Evolutionary conservation across 306 rosid species (phyloP), one percentile per base, ranked within the genome.

Genomic region (Trichosanthes truncata): DNA sequence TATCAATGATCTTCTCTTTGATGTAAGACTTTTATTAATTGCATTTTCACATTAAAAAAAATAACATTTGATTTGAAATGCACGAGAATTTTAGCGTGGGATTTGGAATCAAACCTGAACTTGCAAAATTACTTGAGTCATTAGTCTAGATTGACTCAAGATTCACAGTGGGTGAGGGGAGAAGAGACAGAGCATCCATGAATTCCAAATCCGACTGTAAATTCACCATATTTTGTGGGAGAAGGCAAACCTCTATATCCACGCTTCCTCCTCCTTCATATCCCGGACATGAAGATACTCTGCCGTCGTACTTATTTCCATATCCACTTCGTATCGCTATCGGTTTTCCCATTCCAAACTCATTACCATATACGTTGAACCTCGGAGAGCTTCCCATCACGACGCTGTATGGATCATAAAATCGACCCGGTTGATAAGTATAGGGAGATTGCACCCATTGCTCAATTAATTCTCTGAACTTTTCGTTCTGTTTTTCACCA

Each of bases 261-360:
- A 91, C n/a, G 77, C 94, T 89, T 33, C 94, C 92, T 0, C 81
- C 93, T 57, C 86, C 87, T 41, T 86, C 89, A 2, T 10, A 56
- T 0, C 94, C 92, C 0, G 81, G 86, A 20, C 81, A 88, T 0
- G 89, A 68, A 20, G 89, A 31, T 55, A 89, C 87, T 36, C 82
- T 82, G 0, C 96, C 91, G 10, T 74, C 80, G 55, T 75, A 83
- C 26, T 91, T 93, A 78, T 89, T 78, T 0, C 82, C 89, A 49
- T 86, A 86, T 0, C 97, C 94, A 56, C 92, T 86, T 1, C 78
- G 76, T 25, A 87, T 63, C 2, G 88, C 88, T 80, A 89, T 51
- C 0, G 92, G 87, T 82, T 89, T 89, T 7, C 94, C 97, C 93
- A 91, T 87, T 40, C 97, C 94, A 65, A 91, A 89, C 20, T 93